phyloP scores from a whole-genome alignment of 208 protist species.

The Crithidia fasciculata region DNA sequence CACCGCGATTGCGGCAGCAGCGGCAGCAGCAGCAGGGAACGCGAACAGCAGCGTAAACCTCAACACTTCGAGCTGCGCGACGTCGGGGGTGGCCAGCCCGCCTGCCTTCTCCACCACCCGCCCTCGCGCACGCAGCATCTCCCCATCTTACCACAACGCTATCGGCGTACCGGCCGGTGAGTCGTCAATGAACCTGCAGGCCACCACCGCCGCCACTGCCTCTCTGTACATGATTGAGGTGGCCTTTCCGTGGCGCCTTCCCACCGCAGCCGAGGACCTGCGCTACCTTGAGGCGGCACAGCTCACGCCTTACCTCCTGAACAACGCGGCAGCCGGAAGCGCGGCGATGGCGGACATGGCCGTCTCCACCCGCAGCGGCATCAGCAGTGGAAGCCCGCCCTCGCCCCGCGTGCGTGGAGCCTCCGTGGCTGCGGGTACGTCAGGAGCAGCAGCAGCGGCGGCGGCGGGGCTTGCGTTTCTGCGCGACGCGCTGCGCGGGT shows the following conservation, averaged over 20 bases:
- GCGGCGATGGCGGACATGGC: not conserved
- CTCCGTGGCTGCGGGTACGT: not conserved
- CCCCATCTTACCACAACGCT: slow-evolving; percentile 8
- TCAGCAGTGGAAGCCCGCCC: slow-evolving; percentile 6
- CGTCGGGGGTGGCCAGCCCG: not conserved
- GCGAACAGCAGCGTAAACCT: not conserved
- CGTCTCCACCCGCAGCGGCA: slow-evolving; percentile 1
- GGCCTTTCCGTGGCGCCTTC: slow-evolving; percentile 47
- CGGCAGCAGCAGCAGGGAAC: not conserved
- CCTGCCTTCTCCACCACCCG: not conserved
- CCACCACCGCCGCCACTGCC: slow-evolving; percentile 1
- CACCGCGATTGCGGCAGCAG: not conserved
- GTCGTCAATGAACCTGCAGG: not conserved
- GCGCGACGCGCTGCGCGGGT: slow-evolving; percentile 55
- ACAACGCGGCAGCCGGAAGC: slow-evolving; percentile 16
- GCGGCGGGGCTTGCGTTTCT: slow-evolving; percentile 22
- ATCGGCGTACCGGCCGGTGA: not conserved
- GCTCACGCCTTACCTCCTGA: slow-evolving; percentile 30
- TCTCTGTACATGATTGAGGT: slow-evolving; percentile 47
- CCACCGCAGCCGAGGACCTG: slow-evolving; percentile 61
- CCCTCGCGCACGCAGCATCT: slow-evolving; percentile 10
- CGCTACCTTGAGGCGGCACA: slow-evolving; percentile 65
- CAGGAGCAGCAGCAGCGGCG: not conserved
- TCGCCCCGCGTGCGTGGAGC: slow-evolving; percentile 15
- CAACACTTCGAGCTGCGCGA: not conserved